A percentile compares a stretch with the other conserved stretches of the same genome.
Evolutionary conservation across 345 rosid genomes (phyloP).

Genomic region (Rhodomyrtus tomentosa): DNA sequence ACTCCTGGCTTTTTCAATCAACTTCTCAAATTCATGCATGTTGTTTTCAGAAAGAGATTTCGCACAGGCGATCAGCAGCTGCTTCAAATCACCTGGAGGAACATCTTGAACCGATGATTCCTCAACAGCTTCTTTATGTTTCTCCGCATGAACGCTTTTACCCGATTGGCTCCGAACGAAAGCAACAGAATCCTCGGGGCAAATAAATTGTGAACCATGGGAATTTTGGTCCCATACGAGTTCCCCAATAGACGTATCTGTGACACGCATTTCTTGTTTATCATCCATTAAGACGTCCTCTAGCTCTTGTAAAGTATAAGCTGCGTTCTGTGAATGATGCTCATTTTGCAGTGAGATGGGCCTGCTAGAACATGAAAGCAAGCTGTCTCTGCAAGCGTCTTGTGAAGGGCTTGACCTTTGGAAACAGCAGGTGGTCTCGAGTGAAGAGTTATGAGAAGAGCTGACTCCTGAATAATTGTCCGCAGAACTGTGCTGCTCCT

Average conservation of each 20-base stretch:
- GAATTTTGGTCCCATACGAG: neutral
- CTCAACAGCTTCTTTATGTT: constrained; percentile 11
- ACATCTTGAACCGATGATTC: constrained; percentile 9
- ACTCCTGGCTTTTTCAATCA: constrained; percentile 32
- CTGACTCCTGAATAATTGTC: constrained; percentile 38
- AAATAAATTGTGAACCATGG: neutral
- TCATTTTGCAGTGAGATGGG: constrained; percentile 11
- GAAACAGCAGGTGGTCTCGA: constrained; percentile 18
- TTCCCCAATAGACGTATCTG: neutral
- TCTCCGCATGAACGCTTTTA: constrained; percentile 19
- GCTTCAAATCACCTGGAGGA: constrained; percentile 39
- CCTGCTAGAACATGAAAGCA: neutral
- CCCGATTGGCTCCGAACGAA: constrained; percentile 14
- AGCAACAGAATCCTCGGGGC: constrained; percentile 1
- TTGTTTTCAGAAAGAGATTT: constrained; percentile 36
- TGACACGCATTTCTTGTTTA: neutral
- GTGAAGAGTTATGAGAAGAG: constrained; percentile 31
- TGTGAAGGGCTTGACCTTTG: constrained; percentile 22
- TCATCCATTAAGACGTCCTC: constrained; percentile 25
- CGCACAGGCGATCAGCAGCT: constrained; percentile 51
- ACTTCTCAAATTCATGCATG: constrained; percentile 26
- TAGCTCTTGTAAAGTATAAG: constrained; percentile 27
- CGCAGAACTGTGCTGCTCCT: constrained; percentile 33
- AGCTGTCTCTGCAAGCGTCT: neutral
- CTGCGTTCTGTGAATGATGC: constrained; percentile 18